These are phyloP conservation scores for Micromonas pusilla DNA, from an alignment of 139 green algal genomes.

Conservation along the genomic window DNA sequence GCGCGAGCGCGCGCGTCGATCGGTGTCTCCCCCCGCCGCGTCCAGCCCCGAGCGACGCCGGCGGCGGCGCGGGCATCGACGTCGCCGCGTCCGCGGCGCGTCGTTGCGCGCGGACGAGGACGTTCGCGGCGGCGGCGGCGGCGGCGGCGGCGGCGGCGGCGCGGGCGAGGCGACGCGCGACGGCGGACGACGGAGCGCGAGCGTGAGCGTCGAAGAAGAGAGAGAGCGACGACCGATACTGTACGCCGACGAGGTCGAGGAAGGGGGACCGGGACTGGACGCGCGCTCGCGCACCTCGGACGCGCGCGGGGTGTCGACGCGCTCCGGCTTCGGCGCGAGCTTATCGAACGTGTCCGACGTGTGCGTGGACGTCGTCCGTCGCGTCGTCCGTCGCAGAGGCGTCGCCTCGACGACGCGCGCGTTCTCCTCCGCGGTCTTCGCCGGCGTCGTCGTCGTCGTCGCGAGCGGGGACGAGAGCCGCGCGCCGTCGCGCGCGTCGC, in stretches of 20 bases:
- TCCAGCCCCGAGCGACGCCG: not conserved
- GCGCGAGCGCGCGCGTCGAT: not conserved
- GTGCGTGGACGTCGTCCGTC: no score
- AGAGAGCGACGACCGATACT: slow-evolving; percentile 54
- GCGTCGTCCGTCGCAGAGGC: no score
- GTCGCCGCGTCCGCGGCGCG: not conserved
- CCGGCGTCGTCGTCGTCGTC: no score
- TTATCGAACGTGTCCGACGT: not conserved
- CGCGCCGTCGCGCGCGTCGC: no score
- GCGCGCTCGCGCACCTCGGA: not conserved
- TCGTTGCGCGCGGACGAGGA: not conserved
- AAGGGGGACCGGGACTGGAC: not conserved
- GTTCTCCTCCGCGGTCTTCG: no score
- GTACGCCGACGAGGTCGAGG: slow-evolving; percentile 39
- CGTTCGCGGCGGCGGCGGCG: not conserved
- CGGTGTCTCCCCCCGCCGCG: not conserved
- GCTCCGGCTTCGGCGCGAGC: not conserved
- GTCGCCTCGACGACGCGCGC: no score
- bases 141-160: no score
- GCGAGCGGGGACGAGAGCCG: no score
- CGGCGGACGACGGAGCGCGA: not conserved
- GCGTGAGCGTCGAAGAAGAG: not conserved
- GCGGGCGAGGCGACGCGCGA: not conserved
- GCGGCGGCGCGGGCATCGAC: not conserved
- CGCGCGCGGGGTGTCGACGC: not conserved